Conservation (phyloP, 305 asterid genomes). For the Rubia occidens region DNA sequence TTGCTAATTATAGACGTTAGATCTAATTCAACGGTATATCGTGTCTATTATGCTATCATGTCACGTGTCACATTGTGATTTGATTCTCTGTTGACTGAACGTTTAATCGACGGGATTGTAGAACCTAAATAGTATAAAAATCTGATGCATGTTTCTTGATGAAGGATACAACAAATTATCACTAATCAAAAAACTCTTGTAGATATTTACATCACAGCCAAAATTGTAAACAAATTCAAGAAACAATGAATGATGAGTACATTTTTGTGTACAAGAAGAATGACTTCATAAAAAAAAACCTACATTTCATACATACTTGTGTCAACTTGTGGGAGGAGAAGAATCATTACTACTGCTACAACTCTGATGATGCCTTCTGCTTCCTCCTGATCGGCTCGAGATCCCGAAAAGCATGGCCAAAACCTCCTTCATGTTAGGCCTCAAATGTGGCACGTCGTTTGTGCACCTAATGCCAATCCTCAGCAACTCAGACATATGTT, state of each 20-base stretch:
- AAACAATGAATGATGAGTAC: conserved; percentile 8
- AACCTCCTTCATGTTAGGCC: conserved; percentile 91
- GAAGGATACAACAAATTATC: too few species aligned
- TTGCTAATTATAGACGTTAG: too few species aligned
- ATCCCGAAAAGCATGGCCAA: conserved; percentile 54
- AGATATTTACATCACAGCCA: background rate
- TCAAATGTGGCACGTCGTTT: conserved; percentile 49
- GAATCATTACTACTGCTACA: conserved; percentile 2
- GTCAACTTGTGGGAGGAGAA: conserved; percentile 22
- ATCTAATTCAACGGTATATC: too few species aligned
- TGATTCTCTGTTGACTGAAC: too few species aligned
- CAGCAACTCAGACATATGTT: conserved; percentile 58
- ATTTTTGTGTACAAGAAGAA: conserved; percentile 8
- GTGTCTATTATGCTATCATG: too few species aligned
- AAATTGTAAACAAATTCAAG: conserved; percentile 8
- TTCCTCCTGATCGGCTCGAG: conserved; percentile 26
- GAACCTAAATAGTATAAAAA: too few species aligned
- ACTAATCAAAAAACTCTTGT: background rate
- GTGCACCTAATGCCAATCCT: conserved; percentile 72
- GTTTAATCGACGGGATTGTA: too few species aligned
- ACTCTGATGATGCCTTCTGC: conserved; percentile 20
- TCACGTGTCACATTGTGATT: too few species aligned
- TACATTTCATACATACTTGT: background rate
- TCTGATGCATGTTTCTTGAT: too few species aligned
- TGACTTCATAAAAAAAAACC: background rate